Base-by-base conservation (phyloP, 1,284 basidiomycete genomes). In the Ustilago nuda region DNA sequence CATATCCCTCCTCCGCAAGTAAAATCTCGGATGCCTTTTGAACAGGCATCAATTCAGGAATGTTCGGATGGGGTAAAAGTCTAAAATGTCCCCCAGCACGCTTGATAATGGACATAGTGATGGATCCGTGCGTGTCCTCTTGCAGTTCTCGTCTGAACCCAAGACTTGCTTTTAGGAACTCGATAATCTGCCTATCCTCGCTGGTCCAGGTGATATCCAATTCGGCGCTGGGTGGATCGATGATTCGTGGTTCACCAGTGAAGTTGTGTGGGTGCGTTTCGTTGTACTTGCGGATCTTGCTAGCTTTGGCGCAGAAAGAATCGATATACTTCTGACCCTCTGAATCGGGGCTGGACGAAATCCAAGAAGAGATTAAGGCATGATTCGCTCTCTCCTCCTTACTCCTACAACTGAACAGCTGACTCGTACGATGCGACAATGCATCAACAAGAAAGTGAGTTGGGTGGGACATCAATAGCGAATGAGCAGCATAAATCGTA, bases 381-480 rank as follows among this genome's bases (percentile, higher is more conserved):
- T 94, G 84, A 45, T 89, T 89, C 19, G 89, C 80, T 1, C 93
- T 87, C 45, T 94, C 90, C 0, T 87, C 87, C 35, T 87, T 85
- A 1, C 93, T 92, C 3, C 94, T 91, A 43, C 95, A 89, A 41
- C 89, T 84, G 87, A 95, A 94, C 0, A 82, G 87, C 56, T 91
- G 90, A 4, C 87, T 88, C 13, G 87, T 79, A 48, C 90, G 87
- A 85, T 93, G 93, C 41, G 88, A 86, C 36, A 87, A 85, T 27
- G 87, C 85, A 58, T 91, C 89, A 0, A 91, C 90, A 23, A 92
- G 83, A 77, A 93, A 98, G 54, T 91, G 87, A 19, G 89, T 81
- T 1, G 90, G 84, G 13, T 89, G 87, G 9, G 87, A 85, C 90
- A 96, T 92, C 72, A 98, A 87, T 69, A 91, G 89, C 63, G 89